Evolutionary conservation across 495 filamentous ascomycete genomes (phyloP).

Genomic region (Wilcoxina mikolae): DNA sequence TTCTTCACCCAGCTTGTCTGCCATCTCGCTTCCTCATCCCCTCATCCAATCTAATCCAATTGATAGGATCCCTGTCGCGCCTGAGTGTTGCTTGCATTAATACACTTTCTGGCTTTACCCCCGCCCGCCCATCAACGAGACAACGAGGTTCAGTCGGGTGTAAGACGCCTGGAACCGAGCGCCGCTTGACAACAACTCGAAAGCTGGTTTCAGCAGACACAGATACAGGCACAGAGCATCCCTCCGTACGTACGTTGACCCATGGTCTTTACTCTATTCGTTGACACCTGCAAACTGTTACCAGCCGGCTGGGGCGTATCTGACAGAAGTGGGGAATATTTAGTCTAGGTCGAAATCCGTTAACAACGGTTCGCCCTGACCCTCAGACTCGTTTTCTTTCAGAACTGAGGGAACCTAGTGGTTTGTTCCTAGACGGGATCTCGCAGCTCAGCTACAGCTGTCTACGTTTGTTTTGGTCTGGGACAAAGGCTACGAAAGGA

Average conservation of each 20-base stretch:
- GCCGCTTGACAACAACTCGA: too few relatives aligned
- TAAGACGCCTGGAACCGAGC: not conserved
- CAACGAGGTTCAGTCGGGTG: not conserved
- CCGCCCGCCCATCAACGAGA: not conserved
- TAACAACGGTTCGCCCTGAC: not conserved
- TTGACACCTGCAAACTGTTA: constrained; percentile 3
- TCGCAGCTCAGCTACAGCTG: constrained; percentile 6
- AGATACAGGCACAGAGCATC: not conserved
- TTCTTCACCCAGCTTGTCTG: not conserved
- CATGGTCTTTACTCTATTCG: not conserved
- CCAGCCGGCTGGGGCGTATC: not conserved
- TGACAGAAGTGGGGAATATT: not conserved
- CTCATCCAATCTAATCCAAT: constrained; percentile 6
- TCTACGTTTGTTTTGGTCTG: not conserved
- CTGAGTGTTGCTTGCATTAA: constrained; percentile 2
- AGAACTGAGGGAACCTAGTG: not conserved
- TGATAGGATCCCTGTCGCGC: not conserved
- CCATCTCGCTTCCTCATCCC: constrained; percentile 2
- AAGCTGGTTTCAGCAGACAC: too few relatives aligned
- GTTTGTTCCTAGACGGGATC: not conserved
- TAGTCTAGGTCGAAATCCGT: not conserved
- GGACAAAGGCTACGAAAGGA: constrained; percentile 1
- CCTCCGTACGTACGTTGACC: constrained; percentile 1
- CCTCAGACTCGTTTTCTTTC: not conserved
- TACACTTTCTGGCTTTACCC: not conserved